Percentiles rank a stretch among this genome's conserved stretches.
Evolutionary conservation across 345 rosid species (phyloP).

Genomic region (Hypericum perforatum): DNA sequence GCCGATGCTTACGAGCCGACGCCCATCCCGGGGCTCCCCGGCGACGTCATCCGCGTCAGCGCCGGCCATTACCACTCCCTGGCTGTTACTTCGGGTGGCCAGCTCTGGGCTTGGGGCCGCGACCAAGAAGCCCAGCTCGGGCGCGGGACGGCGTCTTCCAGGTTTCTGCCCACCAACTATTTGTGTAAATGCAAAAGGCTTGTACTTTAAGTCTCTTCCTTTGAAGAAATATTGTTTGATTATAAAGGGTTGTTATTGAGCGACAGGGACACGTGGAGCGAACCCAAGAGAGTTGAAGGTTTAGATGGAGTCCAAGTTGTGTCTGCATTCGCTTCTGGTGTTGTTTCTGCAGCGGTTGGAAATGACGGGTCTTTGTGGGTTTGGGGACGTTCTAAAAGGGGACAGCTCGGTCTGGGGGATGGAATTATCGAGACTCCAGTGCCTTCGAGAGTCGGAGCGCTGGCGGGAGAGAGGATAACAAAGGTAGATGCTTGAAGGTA

Average conservation of each 20-base stretch:
- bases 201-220: not conserved
- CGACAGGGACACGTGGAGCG: conserved; percentile 44
- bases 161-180: conserved; percentile 23
- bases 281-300: conserved; percentile 60
- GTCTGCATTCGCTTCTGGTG: conserved; percentile 77
- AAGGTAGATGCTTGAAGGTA: conserved; percentile 51
- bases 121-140: conserved; percentile 78
- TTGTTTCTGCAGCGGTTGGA: conserved; percentile 64
- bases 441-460: conserved; percentile 56
- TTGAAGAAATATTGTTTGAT: conserved; percentile 6
- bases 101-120: conserved; percentile 90
- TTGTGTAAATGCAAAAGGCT: conserved; percentile 6
- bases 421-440: conserved; percentile 36
- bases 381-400: conserved; percentile 93
- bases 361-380: conserved; percentile 88
- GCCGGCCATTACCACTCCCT: conserved; percentile 95
- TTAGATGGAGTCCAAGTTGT: conserved; percentile 43
- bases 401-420: conserved; percentile 91
- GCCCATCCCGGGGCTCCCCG: conserved; percentile 40
- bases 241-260: conserved; percentile 2
- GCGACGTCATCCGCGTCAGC: conserved; percentile 34
- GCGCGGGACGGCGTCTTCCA: conserved; percentile 30
- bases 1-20: conserved; percentile 68
- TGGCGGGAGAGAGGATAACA: conserved; percentile 49
- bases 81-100: conserved; percentile 65